phyloP scores from a whole-genome alignment of 176 grass and related monocot species.

The Carex scoparia region DNA sequence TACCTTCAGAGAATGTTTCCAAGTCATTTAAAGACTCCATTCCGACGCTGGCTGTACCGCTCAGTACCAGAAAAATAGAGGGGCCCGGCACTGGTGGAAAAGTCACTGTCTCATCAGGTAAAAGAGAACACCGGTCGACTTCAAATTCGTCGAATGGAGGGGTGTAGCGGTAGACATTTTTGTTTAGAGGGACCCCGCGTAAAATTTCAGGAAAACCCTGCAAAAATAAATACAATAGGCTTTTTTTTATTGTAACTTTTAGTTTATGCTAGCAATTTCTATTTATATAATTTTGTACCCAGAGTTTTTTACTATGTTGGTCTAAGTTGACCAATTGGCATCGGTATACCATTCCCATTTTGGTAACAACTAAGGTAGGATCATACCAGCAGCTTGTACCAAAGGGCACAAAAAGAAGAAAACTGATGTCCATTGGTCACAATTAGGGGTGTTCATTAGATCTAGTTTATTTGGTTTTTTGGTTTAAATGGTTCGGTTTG shows the following conservation, averaged over 20 bases:
- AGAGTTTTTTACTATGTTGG: not conserved
- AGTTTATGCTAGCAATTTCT: not conserved
- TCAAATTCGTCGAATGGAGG: slow-evolving; percentile 84
- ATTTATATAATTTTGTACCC: too few species aligned
- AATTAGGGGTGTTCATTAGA: too few species aligned
- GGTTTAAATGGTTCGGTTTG: too few species aligned
- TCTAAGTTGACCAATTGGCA: too few species aligned
- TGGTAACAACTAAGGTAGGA: too few species aligned
- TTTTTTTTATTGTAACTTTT: not conserved
- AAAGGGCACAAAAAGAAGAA: slow-evolving; percentile 1
- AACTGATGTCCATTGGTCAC: too few species aligned
- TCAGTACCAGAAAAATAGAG: slow-evolving; percentile 63
- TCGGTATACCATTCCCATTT: too few species aligned
- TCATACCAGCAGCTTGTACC: slow-evolving; percentile 7
- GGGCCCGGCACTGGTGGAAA: slow-evolving; percentile 48
- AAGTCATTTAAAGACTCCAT: slow-evolving; percentile 15
- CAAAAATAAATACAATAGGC: not conserved
- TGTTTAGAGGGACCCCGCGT: slow-evolving; percentile 39
- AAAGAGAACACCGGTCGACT: slow-evolving; percentile 48
- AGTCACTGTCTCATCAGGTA: slow-evolving; percentile 31
- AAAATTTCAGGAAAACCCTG: slow-evolving; percentile 68
- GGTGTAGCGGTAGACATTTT: slow-evolving; percentile 53
- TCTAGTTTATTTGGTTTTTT: too few species aligned
- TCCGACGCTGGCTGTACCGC: slow-evolving; percentile 44
- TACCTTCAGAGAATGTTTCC: slow-evolving; percentile 44